phyloP scores from a whole-genome alignment of 768 basidiomycete genomes.

The Leccinum boreale region DNA sequence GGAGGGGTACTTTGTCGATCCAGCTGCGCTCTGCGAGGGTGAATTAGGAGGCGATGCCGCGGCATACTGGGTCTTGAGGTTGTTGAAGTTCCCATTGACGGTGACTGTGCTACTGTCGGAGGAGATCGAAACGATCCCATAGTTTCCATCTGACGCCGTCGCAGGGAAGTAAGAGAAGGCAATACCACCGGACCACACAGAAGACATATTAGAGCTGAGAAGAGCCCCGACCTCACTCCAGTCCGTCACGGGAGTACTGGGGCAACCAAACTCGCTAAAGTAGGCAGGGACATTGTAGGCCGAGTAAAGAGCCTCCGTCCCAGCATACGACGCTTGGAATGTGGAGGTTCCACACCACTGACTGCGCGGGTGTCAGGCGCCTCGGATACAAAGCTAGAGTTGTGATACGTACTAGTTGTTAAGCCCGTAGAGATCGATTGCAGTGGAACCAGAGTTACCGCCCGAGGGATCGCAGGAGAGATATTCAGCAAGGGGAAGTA shows the following conservation, averaged over 20 bases:
- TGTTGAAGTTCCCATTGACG: constrained; percentile 62
- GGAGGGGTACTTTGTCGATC: constrained; percentile 43
- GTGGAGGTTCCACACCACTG: constrained; percentile 78
- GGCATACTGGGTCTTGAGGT: constrained; percentile 60
- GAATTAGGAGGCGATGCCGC: constrained; percentile 56
- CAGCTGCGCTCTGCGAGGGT: constrained; percentile 57
- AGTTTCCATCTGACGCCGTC: constrained; percentile 63
- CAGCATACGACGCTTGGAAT: constrained; percentile 55
- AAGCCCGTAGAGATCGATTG: constrained; percentile 84
- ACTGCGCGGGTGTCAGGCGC: constrained; percentile 38
- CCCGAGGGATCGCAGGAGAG: constrained; percentile 69
- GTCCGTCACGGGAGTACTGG: constrained; percentile 53
- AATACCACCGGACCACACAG: constrained; percentile 84
- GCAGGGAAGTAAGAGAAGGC: constrained; percentile 93
- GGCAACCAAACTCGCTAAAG: constrained; percentile 87
- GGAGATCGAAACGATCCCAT: constrained; percentile 82
- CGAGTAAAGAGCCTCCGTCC: constrained; percentile 51
- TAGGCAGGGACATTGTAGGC: constrained; percentile 79
- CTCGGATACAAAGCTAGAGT: background rate
- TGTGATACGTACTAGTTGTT: constrained; percentile 71
- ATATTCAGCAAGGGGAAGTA: constrained; percentile 69
- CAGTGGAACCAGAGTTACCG: constrained; percentile 49
- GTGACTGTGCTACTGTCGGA: constrained; percentile 64
- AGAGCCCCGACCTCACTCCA: constrained; percentile 81
- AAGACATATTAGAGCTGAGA: constrained; percentile 67